Conservation (phyloP, 768 basidiomycete species). For the Tylopilus balloui region DNA sequence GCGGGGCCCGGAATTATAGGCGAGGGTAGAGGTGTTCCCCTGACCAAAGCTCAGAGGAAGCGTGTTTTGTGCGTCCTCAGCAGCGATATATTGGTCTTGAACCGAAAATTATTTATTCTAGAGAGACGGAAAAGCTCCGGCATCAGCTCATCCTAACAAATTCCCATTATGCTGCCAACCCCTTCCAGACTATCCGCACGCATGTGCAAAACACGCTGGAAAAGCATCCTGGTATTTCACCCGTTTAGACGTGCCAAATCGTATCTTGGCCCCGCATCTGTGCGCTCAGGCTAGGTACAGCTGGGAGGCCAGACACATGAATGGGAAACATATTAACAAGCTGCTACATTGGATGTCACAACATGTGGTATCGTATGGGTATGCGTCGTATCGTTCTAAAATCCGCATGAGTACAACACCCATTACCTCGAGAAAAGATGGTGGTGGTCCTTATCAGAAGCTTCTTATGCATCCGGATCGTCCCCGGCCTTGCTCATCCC, state of each 20-base stretch:
- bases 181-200: slow-evolving; percentile 73
- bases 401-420: slow-evolving; percentile 13
- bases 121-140: slow-evolving; percentile 62
- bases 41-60: slow-evolving; percentile 63
- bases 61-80: slow-evolving; percentile 54
- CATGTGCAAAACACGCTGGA: slow-evolving; percentile 77
- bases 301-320: background rate
- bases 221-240: slow-evolving; percentile 36
- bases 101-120: slow-evolving; percentile 25
- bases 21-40: slow-evolving; percentile 53
- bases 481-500: slow-evolving; percentile 68
- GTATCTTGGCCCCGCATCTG: background rate
- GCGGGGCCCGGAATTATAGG: slow-evolving; percentile 56
- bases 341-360: slow-evolving; percentile 19
- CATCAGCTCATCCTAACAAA: slow-evolving; percentile 67
- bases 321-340: slow-evolving; percentile 17
- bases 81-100: background rate
- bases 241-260: background rate
- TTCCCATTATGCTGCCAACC: slow-evolving; percentile 60
- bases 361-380: slow-evolving; percentile 17
- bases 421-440: slow-evolving; percentile 4
- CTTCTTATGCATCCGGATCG: slow-evolving; percentile 33
- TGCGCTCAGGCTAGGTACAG: background rate
- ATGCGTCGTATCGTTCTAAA: slow-evolving; percentile 19
- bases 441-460: background rate